Conservation (phyloP, 345 rosid species). For the Toxicodendron radicans region DNA sequence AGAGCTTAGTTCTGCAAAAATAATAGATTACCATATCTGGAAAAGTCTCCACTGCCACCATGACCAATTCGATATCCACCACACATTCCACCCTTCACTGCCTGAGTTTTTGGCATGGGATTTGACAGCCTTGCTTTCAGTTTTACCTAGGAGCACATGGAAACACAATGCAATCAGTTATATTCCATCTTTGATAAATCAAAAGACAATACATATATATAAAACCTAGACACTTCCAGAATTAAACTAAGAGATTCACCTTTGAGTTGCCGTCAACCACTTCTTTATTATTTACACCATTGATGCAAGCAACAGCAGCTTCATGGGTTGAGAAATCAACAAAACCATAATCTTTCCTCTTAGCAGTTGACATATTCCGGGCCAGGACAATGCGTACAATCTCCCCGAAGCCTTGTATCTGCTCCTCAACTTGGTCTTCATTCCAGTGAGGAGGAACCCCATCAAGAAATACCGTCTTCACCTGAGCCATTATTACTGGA, state of each 20-base stretch:
- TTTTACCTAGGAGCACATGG: constrained; percentile 36
- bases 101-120: constrained; percentile 73
- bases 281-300: constrained; percentile 45
- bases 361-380: constrained; percentile 62
- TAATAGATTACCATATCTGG: constrained; percentile 51
- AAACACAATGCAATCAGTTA: constrained; percentile 21
- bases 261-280: constrained; percentile 40
- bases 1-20: constrained; percentile 6
- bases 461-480: constrained; percentile 64
- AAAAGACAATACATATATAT: neutral
- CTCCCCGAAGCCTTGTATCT: constrained; percentile 45
- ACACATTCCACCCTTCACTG: constrained; percentile 66
- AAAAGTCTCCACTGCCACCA: constrained; percentile 29
- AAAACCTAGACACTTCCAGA: neutral
- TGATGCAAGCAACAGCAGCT: constrained; percentile 55
- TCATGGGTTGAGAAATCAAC: constrained; percentile 58
- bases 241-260: constrained; percentile 33
- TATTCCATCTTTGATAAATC: constrained; percentile 1
- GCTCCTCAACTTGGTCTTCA: constrained; percentile 50
- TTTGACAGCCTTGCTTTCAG: constrained; percentile 66
- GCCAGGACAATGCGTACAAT: constrained; percentile 50
- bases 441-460: constrained; percentile 68
- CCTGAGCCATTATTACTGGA: constrained; percentile 65
- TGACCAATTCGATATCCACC: constrained; percentile 61
- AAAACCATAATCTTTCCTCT: constrained; percentile 66